Conservation (phyloP, 2,329 filamentous ascomycete genomes). For the Magnaporthales sp. region DNA sequence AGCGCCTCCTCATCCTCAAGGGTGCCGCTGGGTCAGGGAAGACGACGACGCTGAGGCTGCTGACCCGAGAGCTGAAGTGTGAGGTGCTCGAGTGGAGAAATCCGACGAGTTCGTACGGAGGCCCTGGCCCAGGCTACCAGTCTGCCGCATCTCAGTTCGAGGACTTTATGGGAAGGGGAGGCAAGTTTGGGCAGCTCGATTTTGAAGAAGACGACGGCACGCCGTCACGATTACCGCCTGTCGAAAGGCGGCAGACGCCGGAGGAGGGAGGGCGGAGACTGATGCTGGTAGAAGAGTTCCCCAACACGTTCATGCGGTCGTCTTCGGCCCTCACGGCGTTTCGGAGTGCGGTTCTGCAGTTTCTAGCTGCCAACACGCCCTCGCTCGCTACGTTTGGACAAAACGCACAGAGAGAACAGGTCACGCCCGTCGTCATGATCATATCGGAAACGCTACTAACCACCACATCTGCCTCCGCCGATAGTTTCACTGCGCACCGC, state of each 20-base stretch:
- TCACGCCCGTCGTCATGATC: conserved; percentile 75
- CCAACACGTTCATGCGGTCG: conserved; percentile 61
- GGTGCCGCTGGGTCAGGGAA: conserved; percentile 89
- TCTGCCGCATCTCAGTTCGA: conserved; percentile 79
- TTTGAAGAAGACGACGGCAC: conserved; percentile 18
- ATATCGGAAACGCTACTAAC: conserved; percentile 86
- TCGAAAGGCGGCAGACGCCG: conserved; percentile 3
- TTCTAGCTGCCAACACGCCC: conserved; percentile 59
- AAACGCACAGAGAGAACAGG: conserved; percentile 17
- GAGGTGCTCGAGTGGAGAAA: conserved; percentile 89
- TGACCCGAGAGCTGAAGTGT: conserved; percentile 69
- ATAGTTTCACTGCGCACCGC: conserved; percentile 89
- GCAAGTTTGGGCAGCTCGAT: conserved; percentile 58
- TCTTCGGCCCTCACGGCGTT: conserved; percentile 62
- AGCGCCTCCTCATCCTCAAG: conserved; percentile 76
- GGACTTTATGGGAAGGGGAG: conserved; percentile 77
- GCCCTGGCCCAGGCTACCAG: conserved; percentile 50
- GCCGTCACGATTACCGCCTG: conserved; percentile 10
- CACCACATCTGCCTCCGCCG: conserved; percentile 73
- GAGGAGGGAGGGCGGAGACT: conserved; percentile 31
- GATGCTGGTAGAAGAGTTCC: conserved; percentile 75
- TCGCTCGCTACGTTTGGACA: conserved; percentile 38
- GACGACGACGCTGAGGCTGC: conserved; percentile 73
- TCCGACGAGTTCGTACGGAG: conserved; percentile 49
- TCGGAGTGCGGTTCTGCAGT: conserved; percentile 65